phyloP scores from a whole-genome alignment of 169 alveolate species.

The Toxoplasma gondii region DNA sequence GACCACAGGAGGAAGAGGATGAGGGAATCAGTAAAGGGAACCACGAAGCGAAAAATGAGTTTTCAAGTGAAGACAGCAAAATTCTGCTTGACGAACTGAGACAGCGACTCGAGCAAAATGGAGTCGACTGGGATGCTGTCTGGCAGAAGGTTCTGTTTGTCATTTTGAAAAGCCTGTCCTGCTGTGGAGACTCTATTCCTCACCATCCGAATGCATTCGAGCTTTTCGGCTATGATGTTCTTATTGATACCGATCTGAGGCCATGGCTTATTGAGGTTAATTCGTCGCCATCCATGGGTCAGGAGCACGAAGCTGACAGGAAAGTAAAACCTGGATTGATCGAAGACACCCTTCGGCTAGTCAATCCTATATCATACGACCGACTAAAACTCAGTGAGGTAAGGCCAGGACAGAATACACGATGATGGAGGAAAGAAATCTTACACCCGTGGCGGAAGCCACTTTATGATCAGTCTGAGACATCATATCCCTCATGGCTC shows the following conservation, averaged over 20 bases:
- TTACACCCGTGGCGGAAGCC: no score
- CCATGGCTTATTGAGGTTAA: slow-evolving; percentile 95
- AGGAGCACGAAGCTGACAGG: slow-evolving; percentile 18
- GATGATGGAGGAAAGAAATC: no score
- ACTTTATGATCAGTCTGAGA: no score
- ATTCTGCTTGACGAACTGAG: slow-evolving; percentile 21
- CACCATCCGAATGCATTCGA: slow-evolving; percentile 77
- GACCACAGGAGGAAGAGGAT: no score
- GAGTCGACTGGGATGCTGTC: slow-evolving; percentile 15
- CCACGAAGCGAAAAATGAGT: not conserved
- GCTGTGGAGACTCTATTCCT: slow-evolving; percentile 29
- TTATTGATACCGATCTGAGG: slow-evolving; percentile 87
- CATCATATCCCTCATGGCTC: not conserved
- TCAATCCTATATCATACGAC: slow-evolving; percentile 20
- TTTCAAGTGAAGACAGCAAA: not conserved
- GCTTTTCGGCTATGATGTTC: slow-evolving; percentile 91
- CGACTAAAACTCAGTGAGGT: slow-evolving; percentile 24
- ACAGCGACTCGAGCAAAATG: not conserved
- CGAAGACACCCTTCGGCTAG: slow-evolving; percentile 27
- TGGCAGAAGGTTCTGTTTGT: slow-evolving; percentile 5
- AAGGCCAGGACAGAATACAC: not conserved
- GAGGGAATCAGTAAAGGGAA: no score
- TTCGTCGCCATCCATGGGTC: slow-evolving; percentile 83
- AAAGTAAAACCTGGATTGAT: not conserved
- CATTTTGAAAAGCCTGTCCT: slow-evolving; percentile 14